phyloP scores from a whole-genome alignment of 768 basidiomycete species.

The Agrocybe praecox region DNA sequence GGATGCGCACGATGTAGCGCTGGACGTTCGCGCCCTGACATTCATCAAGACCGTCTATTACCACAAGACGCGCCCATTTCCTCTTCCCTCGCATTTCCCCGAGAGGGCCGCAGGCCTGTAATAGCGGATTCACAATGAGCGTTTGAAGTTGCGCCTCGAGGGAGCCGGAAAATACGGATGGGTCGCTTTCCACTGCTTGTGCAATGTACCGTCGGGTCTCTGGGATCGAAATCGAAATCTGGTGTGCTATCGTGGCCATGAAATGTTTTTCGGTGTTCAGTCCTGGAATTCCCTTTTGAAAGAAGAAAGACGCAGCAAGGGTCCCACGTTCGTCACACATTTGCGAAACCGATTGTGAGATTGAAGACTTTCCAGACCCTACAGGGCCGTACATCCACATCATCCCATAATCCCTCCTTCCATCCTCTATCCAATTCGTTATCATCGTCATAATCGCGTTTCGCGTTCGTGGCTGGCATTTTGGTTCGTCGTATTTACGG shows the following conservation, averaged over 20 bases:
- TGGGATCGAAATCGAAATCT: conserved; percentile 25
- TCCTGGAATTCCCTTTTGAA: conserved; percentile 20
- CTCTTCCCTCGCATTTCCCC: conserved; percentile 16
- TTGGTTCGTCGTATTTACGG: conserved; percentile 22
- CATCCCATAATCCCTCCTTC: conserved; percentile 21
- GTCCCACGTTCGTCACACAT: conserved; percentile 19
- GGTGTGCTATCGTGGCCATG: conserved; percentile 28
- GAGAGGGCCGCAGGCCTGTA: conserved; percentile 18
- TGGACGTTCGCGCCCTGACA: conserved; percentile 28
- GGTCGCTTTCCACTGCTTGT: conserved; percentile 26
- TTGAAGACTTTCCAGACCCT: conserved; percentile 25
- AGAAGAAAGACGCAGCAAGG: conserved; percentile 28
- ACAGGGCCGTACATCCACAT: conserved; percentile 29
- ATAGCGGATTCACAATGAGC: conserved; percentile 24
- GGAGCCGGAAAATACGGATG: conserved; percentile 24
- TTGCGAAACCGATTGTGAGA: conserved; percentile 25
- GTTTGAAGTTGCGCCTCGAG: conserved; percentile 27
- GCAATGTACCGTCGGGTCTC: conserved; percentile 25
- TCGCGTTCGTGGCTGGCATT: conserved; percentile 24
- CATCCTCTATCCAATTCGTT: conserved; percentile 21
- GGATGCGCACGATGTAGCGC: conserved; percentile 29
- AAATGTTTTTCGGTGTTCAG: conserved; percentile 28
- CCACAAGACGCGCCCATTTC: conserved; percentile 25
- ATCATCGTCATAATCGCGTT: conserved; percentile 21
- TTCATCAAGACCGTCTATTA: conserved; percentile 28